These are phyloP conservation scores for Globisporangium spiculum DNA, from an alignment of 352 stramenopile species.

Conservation along the genomic window DNA sequence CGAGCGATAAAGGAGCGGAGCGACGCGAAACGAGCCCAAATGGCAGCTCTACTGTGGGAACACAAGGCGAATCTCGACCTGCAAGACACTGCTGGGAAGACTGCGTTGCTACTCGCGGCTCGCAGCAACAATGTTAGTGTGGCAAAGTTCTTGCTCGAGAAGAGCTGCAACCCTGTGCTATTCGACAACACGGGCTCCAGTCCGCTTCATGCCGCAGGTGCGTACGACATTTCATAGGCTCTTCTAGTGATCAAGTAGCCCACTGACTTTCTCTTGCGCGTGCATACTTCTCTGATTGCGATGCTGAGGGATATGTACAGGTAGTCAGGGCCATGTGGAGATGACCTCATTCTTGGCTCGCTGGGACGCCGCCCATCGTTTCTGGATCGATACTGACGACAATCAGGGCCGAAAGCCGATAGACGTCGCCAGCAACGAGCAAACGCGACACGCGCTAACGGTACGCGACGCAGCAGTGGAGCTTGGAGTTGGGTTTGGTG, in stretches of 20 bases:
- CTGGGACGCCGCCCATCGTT: slow-evolving; percentile 41
- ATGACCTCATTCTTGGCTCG: slow-evolving; percentile 37
- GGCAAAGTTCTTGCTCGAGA: slow-evolving; percentile 26
- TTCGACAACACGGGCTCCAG: slow-evolving; percentile 35
- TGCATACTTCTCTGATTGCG: neutral
- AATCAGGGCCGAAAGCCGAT: slow-evolving; percentile 36
- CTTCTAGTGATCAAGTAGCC: neutral
- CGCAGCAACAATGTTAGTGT: slow-evolving; percentile 24
- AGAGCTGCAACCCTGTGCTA: slow-evolving; percentile 27
- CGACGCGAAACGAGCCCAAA: slow-evolving; percentile 13
- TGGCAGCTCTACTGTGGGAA: slow-evolving; percentile 28
- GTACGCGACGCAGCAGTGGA: slow-evolving; percentile 17
- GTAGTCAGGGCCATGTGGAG: slow-evolving; percentile 25
- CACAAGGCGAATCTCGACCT: slow-evolving; percentile 35
- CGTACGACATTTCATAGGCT: neutral
- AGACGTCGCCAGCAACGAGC: slow-evolving; percentile 31
- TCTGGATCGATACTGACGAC: slow-evolving; percentile 32
- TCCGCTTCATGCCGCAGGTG: slow-evolving; percentile 49
- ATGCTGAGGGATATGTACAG: slow-evolving; percentile 12
- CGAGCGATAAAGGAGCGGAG: neutral
- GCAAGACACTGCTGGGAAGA: slow-evolving; percentile 32
- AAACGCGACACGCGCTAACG: slow-evolving; percentile 23
- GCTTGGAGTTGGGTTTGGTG: too few species aligned
- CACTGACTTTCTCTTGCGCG: neutral
- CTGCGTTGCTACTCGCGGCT: slow-evolving; percentile 43